Conservation (phyloP, 2,329 filamentous ascomycete species). For the Scortechinia acanthostroma region DNA sequence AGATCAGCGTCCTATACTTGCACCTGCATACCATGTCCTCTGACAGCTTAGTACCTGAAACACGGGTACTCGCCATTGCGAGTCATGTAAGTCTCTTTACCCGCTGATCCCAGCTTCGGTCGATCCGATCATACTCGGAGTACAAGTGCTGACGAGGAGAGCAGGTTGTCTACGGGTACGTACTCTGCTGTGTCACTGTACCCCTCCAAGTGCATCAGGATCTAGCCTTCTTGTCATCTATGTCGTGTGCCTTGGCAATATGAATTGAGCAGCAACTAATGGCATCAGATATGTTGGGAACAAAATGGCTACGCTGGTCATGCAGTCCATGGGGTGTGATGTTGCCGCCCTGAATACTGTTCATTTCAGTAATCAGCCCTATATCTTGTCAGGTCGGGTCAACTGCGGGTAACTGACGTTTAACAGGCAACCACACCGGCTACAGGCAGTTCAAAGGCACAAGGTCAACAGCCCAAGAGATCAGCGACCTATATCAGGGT, state of each 20-base stretch:
- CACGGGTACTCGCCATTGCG: constrained; percentile 75
- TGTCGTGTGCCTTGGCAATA: constrained; percentile 2
- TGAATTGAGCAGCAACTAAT: constrained; percentile 5
- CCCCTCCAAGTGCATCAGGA: background rate
- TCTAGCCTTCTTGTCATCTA: background rate
- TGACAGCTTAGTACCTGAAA: constrained; percentile 41
- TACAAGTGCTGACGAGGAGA: background rate
- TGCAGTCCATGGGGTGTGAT: constrained; percentile 89
- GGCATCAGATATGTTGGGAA: constrained; percentile 82
- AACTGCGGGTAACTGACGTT: background rate
- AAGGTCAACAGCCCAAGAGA: constrained; percentile 73
- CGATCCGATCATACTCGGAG: constrained; percentile 8
- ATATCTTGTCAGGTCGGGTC: too few species aligned
- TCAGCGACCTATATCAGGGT: constrained; percentile 76
- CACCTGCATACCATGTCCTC: too few species aligned
- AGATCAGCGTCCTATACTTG: too few species aligned
- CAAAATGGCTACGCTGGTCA: constrained; percentile 89
- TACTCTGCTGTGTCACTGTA: background rate
- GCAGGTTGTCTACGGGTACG: constrained; percentile 35
- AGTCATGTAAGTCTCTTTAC: constrained; percentile 71
- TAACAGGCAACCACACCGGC: constrained; percentile 82
- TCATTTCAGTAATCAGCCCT: constrained; percentile 79
- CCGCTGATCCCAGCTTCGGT: constrained; percentile 4
- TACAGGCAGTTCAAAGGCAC: constrained; percentile 86
- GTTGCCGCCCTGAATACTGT: constrained; percentile 93